Percentiles rank a stretch among this genome's conserved stretches.
Evolutionary conservation across 306 rosid species (phyloP).

Genomic region (Lupinus albus): DNA sequence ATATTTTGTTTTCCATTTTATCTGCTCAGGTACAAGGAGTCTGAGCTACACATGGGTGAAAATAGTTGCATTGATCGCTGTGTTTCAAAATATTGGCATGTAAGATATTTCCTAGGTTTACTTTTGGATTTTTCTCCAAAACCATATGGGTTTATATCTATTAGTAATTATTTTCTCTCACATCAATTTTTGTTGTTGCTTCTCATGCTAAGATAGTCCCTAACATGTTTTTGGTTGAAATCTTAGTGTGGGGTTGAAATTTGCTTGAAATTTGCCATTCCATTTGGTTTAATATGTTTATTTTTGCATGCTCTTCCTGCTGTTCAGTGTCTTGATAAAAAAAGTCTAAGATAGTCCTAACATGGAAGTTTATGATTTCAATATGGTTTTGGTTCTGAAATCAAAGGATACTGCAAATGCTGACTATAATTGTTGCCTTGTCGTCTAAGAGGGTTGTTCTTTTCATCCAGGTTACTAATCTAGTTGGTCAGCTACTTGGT

Average conservation of each 20-base stretch:
- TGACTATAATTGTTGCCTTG: slow-evolving; percentile 4
- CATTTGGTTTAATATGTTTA: not conserved
- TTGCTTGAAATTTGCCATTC: not conserved
- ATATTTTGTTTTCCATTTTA: not conserved
- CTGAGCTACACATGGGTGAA: slow-evolving; percentile 97
- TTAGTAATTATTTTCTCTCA: not conserved
- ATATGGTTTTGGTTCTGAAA: slow-evolving; percentile 6
- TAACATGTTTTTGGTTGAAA: slow-evolving; percentile 3
- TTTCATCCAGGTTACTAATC: slow-evolving; percentile 72
- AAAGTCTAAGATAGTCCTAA: no score
- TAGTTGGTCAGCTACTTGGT: slow-evolving; percentile 83
- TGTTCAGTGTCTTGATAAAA: slow-evolving; percentile 1
- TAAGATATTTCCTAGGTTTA: slow-evolving; percentile 45
- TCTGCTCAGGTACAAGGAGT: slow-evolving; percentile 85
- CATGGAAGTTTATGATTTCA: slow-evolving; percentile 7
- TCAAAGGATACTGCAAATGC: slow-evolving; percentile 10
- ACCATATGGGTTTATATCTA: not conserved
- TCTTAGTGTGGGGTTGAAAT: not conserved
- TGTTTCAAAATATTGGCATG: slow-evolving; percentile 98
- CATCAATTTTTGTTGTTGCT: not conserved
- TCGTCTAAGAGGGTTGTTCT: slow-evolving; percentile 2
- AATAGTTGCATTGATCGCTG: slow-evolving; percentile 97
- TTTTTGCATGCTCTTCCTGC: slow-evolving; percentile 19
- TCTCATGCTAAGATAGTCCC: slow-evolving; percentile 3
- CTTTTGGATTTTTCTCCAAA: slow-evolving; percentile 8